Percentiles rank a stretch among this genome's conserved stretches.
phyloP scores from a whole-genome alignment of 2,329 filamentous ascomycete species.

The Ophiostoma montium region DNA sequence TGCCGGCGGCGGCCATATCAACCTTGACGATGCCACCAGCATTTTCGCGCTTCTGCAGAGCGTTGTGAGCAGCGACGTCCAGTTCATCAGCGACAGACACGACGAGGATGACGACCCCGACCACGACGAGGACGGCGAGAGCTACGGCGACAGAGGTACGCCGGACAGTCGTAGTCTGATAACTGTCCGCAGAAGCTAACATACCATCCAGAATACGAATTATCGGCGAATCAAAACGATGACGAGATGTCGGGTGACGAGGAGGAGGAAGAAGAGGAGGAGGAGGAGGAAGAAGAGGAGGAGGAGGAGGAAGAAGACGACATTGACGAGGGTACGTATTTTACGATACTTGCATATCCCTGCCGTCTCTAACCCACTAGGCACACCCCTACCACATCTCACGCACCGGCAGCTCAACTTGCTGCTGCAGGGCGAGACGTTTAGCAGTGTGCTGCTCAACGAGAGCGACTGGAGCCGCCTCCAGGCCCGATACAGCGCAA shows the following conservation, averaged over 20 bases:
- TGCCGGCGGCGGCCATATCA: conserved; percentile 6
- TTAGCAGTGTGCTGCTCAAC: conserved; percentile 13
- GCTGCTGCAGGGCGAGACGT: conserved; percentile 14
- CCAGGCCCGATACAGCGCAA: conserved; percentile 15
- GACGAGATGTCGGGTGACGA: conserved; percentile 12
- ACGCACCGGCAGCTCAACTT: conserved; percentile 15
- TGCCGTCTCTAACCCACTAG: not conserved
- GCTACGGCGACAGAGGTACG: conserved; percentile 5
- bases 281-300: conserved; percentile 16
- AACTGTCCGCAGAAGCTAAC: not conserved
- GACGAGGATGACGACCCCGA: not conserved
- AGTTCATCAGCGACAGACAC: not conserved
- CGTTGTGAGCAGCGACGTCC: not conserved
- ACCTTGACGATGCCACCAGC: not conserved
- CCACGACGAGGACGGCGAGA: conserved; percentile 1
- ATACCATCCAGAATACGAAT: not conserved
- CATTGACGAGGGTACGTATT: conserved; percentile 10
- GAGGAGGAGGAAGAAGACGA: conserved; percentile 15
- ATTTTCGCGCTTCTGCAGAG: not conserved
- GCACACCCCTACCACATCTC: not conserved
- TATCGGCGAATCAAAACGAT: not conserved
- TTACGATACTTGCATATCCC: too few species aligned
- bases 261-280: conserved; percentile 5
- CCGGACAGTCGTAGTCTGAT: not conserved
- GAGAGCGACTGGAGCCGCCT: conserved; percentile 4